These are phyloP conservation scores for Cornus kousa DNA, from an alignment of 148 eudicot genomes.

Conservation along the genomic window DNA sequence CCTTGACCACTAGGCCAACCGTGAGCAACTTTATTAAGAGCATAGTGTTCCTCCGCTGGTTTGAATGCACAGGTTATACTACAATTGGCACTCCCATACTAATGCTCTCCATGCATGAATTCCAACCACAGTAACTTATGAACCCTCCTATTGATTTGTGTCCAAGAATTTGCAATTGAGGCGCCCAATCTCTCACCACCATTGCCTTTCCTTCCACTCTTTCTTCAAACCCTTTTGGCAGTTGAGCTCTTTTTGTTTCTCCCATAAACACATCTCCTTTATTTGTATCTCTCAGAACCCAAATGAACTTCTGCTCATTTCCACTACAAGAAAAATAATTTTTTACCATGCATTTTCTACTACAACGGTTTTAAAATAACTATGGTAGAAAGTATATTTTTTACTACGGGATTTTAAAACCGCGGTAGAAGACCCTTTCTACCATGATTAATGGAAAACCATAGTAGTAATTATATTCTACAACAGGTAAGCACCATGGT, in stretches of 20 bases:
- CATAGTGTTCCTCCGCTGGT: neutral
- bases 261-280: constrained; percentile 25
- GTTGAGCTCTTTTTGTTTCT: constrained; percentile 6
- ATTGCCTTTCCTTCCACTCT: constrained; percentile 40
- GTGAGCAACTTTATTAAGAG: constrained; percentile 37
- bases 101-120: constrained; percentile 37
- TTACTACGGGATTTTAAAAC: too few species aligned
- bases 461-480: too few species aligned
- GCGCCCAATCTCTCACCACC: constrained; percentile 59
- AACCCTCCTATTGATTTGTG: constrained; percentile 57
- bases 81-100: too few species aligned
- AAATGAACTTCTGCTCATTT: constrained; percentile 54
- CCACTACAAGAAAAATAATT: neutral
- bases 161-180: constrained; percentile 57
- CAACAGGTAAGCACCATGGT: too few species aligned
- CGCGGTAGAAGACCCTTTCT: too few species aligned
- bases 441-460: too few species aligned
- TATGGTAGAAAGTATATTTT: too few species aligned
- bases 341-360: too few species aligned
- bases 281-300: constrained; percentile 62
- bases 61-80: too few species aligned
- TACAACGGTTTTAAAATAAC: too few species aligned
- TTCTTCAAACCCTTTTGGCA: constrained; percentile 65
- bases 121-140: constrained; percentile 73
- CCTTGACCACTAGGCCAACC: constrained; percentile 37